Evolutionary conservation across 2,329 filamentous ascomycete species (phyloP).

Genomic region (Fusarium pilosicola): DNA sequence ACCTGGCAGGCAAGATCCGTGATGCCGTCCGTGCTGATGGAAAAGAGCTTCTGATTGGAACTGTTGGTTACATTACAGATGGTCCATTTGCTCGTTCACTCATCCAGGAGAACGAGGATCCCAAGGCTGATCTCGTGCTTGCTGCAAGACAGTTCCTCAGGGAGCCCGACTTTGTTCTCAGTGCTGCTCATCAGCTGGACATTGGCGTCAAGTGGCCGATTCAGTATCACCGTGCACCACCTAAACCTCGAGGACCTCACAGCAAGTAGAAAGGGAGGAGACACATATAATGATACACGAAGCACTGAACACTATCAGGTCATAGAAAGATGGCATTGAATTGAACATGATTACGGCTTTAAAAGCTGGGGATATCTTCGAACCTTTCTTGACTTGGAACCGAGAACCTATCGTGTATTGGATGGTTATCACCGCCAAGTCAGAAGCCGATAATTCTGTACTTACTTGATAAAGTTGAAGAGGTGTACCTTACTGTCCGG

Average conservation of each 20-base stretch:
- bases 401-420: neutral
- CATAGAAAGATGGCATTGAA: neutral
- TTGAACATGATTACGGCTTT: neutral
- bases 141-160: conserved; percentile 81
- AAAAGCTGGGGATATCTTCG: neutral
- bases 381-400: neutral
- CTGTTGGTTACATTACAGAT: conserved; percentile 78
- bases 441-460: neutral
- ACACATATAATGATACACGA: neutral
- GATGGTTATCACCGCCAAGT: neutral
- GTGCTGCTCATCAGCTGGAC: conserved; percentile 76
- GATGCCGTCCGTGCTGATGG: conserved; percentile 65
- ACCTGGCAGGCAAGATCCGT: conserved; percentile 77
- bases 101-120: conserved; percentile 58
- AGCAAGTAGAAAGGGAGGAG: neutral
- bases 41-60: conserved; percentile 70
- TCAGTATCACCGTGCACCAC: conserved; percentile 61
- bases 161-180: conserved; percentile 81
- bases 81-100: conserved; percentile 72
- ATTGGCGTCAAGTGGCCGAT: conserved; percentile 77
- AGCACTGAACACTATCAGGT: neutral
- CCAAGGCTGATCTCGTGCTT: conserved; percentile 75
- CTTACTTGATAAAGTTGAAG: too few relatives aligned
- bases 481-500: neutral
- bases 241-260: conserved; percentile 13